Conservation (phyloP, 2,329 filamentous ascomycete species). For the Colletotrichum liaoningense region DNA sequence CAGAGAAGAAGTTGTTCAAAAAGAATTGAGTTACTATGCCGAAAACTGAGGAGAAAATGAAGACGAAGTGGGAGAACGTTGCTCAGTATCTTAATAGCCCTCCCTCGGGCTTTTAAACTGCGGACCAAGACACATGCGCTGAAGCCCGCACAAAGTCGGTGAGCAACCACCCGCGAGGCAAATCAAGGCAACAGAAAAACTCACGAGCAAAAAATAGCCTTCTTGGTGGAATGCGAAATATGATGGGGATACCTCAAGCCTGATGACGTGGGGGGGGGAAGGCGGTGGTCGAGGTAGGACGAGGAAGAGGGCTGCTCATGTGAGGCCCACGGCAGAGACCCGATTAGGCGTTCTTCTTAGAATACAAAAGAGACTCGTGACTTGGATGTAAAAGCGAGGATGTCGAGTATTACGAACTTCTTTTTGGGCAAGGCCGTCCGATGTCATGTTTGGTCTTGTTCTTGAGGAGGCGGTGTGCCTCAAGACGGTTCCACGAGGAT, state of each 20-base stretch:
- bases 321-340: background rate
- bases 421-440: no score
- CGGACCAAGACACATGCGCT: background rate
- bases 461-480: slow-evolving; percentile 10
- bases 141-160: slow-evolving; percentile 13
- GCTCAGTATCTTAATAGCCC: no score
- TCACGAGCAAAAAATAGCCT: background rate
- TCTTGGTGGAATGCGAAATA: background rate
- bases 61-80: background rate
- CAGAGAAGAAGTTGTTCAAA: background rate
- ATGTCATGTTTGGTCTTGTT: background rate
- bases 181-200: background rate
- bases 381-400: background rate
- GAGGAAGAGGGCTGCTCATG: background rate
- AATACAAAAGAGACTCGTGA: background rate
- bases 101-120: background rate
- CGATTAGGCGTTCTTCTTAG: background rate
- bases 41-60: background rate
- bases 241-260: background rate
- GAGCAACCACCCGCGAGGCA: slow-evolving; percentile 16
- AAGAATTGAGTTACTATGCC: no score
- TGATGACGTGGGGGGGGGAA: background rate
- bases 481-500: background rate
- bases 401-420: background rate
- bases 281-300: background rate